phyloP scores from a whole-genome alignment of 78 protist species.

The Capsaspora owczarzaki region DNA sequence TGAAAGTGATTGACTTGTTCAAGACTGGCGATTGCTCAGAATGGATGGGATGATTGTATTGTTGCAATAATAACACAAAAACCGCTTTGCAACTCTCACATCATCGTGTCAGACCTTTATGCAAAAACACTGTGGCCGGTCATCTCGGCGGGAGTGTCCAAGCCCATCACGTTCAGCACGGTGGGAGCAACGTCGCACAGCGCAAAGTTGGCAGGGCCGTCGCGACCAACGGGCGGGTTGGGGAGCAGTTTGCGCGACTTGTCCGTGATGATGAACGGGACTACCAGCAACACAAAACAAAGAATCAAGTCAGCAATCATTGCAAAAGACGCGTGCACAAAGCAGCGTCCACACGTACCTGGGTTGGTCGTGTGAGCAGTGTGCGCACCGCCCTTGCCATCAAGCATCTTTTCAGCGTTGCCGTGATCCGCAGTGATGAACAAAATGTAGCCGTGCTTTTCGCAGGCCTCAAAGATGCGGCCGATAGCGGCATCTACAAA shows the following conservation, averaged over 20 bases:
- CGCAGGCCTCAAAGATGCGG: constrained; percentile 11
- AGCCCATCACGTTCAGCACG: constrained; percentile 15
- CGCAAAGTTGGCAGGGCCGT: neutral
- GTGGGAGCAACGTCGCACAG: constrained; percentile 29
- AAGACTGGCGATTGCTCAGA: too few species aligned
- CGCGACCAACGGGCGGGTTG: too few species aligned
- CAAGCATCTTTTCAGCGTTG: constrained; percentile 18
- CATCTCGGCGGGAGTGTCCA: constrained; percentile 13
- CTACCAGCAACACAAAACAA: neutral
- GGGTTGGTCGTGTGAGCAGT: constrained; percentile 29
- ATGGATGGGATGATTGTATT: too few species aligned
- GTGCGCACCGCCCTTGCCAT: neutral
- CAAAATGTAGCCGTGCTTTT: constrained; percentile 7
- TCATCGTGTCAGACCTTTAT: too few species aligned
- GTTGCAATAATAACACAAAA: too few species aligned
- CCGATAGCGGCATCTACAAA: constrained; percentile 13
- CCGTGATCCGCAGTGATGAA: constrained; percentile 30
- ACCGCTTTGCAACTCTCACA: too few species aligned
- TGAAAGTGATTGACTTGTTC: too few species aligned
- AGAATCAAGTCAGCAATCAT: too few species aligned
- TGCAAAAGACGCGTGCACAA: neutral
- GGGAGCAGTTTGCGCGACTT: neutral
- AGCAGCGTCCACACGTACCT: neutral
- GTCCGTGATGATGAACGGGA: neutral
- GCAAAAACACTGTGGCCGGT: neutral